Conservation (phyloP, 2,329 filamentous ascomycete species). For the Microsporum audouinii region DNA sequence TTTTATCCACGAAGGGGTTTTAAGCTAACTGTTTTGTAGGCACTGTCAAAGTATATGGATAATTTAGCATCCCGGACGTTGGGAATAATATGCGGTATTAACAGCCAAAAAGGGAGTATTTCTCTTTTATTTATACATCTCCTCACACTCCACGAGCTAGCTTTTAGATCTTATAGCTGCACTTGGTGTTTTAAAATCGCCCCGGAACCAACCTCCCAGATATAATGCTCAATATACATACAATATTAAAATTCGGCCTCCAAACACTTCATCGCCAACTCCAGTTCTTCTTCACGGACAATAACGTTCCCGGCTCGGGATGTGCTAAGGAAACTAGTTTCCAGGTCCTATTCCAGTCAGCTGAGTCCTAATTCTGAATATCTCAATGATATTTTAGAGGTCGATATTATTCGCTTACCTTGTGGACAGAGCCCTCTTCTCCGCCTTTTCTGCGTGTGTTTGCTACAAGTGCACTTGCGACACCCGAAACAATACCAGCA, state of each 20-base stretch:
- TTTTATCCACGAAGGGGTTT: not conserved
- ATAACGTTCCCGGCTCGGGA: conserved; percentile 83
- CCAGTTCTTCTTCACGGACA: conserved; percentile 60
- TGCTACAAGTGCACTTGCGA: conserved; percentile 69
- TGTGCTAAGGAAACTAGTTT: conserved; percentile 85
- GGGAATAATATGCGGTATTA: not conserved
- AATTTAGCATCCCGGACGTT: not conserved
- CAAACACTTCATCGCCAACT: conserved; percentile 62
- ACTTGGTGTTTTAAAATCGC: not conserved
- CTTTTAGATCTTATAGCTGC: not conserved
- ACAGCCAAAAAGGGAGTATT: not conserved
- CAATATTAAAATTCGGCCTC: conserved; percentile 20
- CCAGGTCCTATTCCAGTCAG: conserved; percentile 37
- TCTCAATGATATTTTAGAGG: not conserved
- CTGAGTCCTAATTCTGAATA: not conserved
- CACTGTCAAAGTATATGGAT: conserved; percentile 8
- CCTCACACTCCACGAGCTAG: not conserved
- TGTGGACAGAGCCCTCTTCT: conserved; percentile 14
- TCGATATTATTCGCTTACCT: not conserved
- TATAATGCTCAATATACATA: not conserved
- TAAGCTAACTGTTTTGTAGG: conserved; percentile 1
- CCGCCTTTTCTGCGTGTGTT: conserved; percentile 47
- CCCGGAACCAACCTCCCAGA: not conserved
- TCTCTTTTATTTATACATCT: not conserved
- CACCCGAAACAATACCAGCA: conserved; percentile 88